Base-by-base conservation (phyloP, 257 asterid species). In the Solanum microdontum region DNA sequence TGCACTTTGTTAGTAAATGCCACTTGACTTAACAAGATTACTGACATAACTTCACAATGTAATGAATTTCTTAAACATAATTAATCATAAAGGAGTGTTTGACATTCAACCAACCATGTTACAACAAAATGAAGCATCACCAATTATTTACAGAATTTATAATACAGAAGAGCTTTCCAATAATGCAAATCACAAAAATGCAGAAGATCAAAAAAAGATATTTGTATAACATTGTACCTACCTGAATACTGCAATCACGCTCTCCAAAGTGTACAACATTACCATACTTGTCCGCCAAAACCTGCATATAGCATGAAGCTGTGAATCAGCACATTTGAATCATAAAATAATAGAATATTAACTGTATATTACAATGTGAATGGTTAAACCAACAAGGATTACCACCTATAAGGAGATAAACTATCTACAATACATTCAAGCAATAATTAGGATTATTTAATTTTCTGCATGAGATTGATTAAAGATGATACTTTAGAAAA, bases 231-330 rank as follows among this genome's bases (percentile, higher is more conserved):
- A 87, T 75, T 70, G 74, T 69, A 64, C 40, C 11, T 90, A 97
- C 99, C 98, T 97, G 98, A 90, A 97, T 97, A 90, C 99, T 97
- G 86, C 99, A 97, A 92, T 95, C 99, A 91, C 99, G 99, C 92
- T 97, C 99, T 85, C 99, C 99, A 89, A 94, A 97, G 95, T 97
- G 99, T 84, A 97, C 94, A 70, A 95, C 99, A 84, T 97, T 95
- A 64, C 98, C 98, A 86, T 72, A 93, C 88, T 95, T 96, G 90
- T 96, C 99, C 23, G 99, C 98, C 93, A 97, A 90, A 90, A 97
- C 98, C 99, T 97, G 93, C 80, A 88, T 73, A 84, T 79, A 84
- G 69, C 48, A 40, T 28, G 62, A 33, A 74, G 55, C 17, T 37
- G 66, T 55, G 23, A 2, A 23, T 72, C 72, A 82, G 55, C n/a